Percentiles rank a stretch among this genome's conserved stretches.
Evolutionary conservation across 352 stramenopile species (phyloP).

Genomic region (Salisapilia sapeloensis): DNA sequence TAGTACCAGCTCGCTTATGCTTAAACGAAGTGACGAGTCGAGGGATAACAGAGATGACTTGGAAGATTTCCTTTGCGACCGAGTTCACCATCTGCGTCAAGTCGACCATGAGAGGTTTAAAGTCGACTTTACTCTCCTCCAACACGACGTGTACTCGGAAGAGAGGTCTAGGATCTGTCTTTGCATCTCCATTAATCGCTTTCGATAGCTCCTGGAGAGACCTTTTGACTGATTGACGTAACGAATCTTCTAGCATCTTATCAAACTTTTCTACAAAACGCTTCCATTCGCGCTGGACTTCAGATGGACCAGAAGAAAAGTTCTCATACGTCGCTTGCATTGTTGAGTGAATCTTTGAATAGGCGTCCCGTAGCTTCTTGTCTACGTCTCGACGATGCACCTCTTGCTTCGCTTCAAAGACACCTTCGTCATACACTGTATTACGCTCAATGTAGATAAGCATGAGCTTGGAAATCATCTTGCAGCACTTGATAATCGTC

Average conservation of each 20-base stretch:
- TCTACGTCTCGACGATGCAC: slow-evolving; percentile 78
- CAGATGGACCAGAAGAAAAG: slow-evolving; percentile 74
- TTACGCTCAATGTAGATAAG: slow-evolving; percentile 90
- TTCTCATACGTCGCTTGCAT: slow-evolving; percentile 86
- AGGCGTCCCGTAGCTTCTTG: slow-evolving; percentile 51
- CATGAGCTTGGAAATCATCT: slow-evolving; percentile 75
- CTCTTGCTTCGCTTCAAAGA: slow-evolving; percentile 86
- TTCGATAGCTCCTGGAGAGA: slow-evolving; percentile 88
- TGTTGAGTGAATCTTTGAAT: slow-evolving; percentile 75
- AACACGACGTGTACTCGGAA: slow-evolving; percentile 89
- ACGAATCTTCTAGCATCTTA: slow-evolving; percentile 80
- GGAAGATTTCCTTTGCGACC: slow-evolving; percentile 92
- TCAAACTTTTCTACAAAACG: slow-evolving; percentile 83
- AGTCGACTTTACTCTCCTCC: slow-evolving; percentile 87
- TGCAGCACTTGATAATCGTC: slow-evolving; percentile 76
- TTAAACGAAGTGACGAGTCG: slow-evolving; percentile 50
- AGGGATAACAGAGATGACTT: slow-evolving; percentile 83
- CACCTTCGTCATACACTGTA: slow-evolving; percentile 84
- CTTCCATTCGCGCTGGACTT: slow-evolving; percentile 88
- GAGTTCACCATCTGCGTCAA: slow-evolving; percentile 90
- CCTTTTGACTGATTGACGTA: slow-evolving; percentile 88
- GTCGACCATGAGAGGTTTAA: slow-evolving; percentile 87
- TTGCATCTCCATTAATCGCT: slow-evolving; percentile 88
- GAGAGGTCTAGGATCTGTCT: slow-evolving; percentile 80
- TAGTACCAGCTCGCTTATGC: slow-evolving; percentile 4